A percentile compares a stretch with the other conserved stretches of the same genome.
phyloP scores from a whole-genome alignment of 1,139 yeast genomes.

The Saccharomyces hybrid region DNA sequence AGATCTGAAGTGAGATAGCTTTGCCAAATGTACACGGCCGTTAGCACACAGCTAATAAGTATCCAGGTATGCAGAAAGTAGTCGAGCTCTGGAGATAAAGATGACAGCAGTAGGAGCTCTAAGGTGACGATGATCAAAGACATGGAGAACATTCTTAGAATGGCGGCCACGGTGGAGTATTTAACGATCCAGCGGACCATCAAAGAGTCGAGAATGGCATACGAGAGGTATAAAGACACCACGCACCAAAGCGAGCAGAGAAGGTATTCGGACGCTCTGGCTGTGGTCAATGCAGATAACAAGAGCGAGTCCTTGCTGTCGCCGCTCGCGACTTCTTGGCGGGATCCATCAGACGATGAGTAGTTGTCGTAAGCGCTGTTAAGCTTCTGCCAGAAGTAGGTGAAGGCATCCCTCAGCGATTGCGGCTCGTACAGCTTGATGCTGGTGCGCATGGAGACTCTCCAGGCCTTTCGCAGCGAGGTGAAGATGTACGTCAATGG shows the following conservation, averaged over 20 bases:
- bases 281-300: slow-evolving; percentile 40
- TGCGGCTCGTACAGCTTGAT: slow-evolving; percentile 29
- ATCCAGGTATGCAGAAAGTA: slow-evolving; percentile 90
- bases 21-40: slow-evolving; percentile 78
- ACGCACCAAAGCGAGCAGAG: slow-evolving; percentile 74
- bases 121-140: slow-evolving; percentile 63
- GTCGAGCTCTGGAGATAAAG: slow-evolving; percentile 46
- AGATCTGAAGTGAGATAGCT: slow-evolving; percentile 84
- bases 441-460: slow-evolving; percentile 18
- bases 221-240: slow-evolving; percentile 79
- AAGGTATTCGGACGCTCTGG: slow-evolving; percentile 62
- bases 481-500: slow-evolving; percentile 50
- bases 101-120: slow-evolving; percentile 59
- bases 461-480: slow-evolving; percentile 45
- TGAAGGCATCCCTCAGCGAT: slow-evolving; percentile 29
- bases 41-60: slow-evolving; percentile 72
- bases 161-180: slow-evolving; percentile 81
- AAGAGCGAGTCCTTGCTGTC: slow-evolving; percentile 19
- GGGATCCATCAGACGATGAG: background rate
- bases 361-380: slow-evolving; percentile 5
- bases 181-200: slow-evolving; percentile 93
- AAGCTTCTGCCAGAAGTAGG: slow-evolving; percentile 31
- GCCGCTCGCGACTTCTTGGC: background rate
- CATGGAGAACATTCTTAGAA: slow-evolving; percentile 76
- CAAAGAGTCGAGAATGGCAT: slow-evolving; percentile 77